Evolutionary conservation across 1,284 basidiomycete genomes (phyloP), one percentile per base, ranked within the genome.

Genomic region (Ceratobasidium sp.): DNA sequence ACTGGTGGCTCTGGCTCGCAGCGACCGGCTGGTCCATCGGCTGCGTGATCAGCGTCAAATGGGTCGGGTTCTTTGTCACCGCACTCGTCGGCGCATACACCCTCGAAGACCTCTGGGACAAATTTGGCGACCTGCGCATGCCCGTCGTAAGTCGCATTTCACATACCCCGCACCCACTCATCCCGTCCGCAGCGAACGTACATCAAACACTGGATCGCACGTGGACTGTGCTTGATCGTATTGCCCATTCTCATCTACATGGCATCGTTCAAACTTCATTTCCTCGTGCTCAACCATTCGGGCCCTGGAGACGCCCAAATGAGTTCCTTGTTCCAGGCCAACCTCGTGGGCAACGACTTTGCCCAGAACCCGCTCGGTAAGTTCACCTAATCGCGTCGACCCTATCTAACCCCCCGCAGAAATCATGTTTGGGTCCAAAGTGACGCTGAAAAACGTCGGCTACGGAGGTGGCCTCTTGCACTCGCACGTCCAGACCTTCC

Each of bases 261-360:
- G 86, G 80, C 87, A 1, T 91, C 88, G 65, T 99, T 99, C 89
- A 98, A 98, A 80, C 82, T 97, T 13, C 97, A 99, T 79, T 98
- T 99, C 81, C 77, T 96, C 77, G 86, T 99, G 73, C 84, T 99
- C 58, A 97, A 93, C 79, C 92, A 94, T 71, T 92, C 93, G 3
- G 96, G 96, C 47, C 93, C 96, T 7, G 96, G 96, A 22, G 96
- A 99, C 77, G 91, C 96, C 0, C 96, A 99, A 79, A 99, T 99
- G 96, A 94, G 92, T 78, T 96, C 94, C 3, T 84, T 99, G 29
- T 99, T 99, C 86, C 96, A 99, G 79, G 94, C 96, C n/a, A 94
- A 98, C 75, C 85, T 99, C 3, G 83, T 87, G 29, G 97, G 96
- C 38, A 99, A 98, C 77, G 93, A 97, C 76, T 98, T 98, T 80